Conservation (phyloP, 2,329 filamentous ascomycete species). For the Penicillium sp. region DNA sequence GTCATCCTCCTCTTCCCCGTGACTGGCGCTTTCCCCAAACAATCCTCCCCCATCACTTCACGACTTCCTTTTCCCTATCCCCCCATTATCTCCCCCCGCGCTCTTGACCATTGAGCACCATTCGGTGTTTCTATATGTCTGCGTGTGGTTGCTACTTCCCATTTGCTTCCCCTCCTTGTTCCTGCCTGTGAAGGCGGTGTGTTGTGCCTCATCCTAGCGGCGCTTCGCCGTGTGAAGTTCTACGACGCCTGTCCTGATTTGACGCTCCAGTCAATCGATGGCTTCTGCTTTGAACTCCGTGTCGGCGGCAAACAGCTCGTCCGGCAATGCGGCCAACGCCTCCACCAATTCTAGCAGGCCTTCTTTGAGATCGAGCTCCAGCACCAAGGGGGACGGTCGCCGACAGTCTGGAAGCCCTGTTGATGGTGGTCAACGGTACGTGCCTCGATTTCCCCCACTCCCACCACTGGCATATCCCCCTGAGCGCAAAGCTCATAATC, state of each 20-base stretch:
- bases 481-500: too few relatives aligned
- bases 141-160: constrained; percentile 9
- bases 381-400: constrained; percentile 50
- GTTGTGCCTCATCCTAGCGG: constrained; percentile 29
- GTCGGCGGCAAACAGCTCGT: constrained; percentile 33
- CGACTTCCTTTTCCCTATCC: constrained; percentile 6
- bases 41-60: constrained; percentile 6
- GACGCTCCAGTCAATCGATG: constrained; percentile 34
- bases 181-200: constrained; percentile 38
- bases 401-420: constrained; percentile 53
- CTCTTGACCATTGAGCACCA: background rate
- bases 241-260: constrained; percentile 31
- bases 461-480: constrained; percentile 1
- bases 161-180: constrained; percentile 10
- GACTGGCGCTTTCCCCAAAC: too few relatives aligned
- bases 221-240: constrained; percentile 34
- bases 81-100: constrained; percentile 4
- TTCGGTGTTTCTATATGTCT: background rate
- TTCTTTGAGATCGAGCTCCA: constrained; percentile 47
- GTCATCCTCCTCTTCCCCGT: too few relatives aligned
- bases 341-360: constrained; percentile 38
- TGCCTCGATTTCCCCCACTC: constrained; percentile 13
- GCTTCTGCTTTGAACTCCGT: constrained; percentile 38
- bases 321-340: constrained; percentile 34
- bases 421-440: constrained; percentile 52